Evolutionary conservation across 805 yeast genomes (phyloP), one percentile per base, ranked within the genome.

Genomic region (Peterozyma toletana): DNA sequence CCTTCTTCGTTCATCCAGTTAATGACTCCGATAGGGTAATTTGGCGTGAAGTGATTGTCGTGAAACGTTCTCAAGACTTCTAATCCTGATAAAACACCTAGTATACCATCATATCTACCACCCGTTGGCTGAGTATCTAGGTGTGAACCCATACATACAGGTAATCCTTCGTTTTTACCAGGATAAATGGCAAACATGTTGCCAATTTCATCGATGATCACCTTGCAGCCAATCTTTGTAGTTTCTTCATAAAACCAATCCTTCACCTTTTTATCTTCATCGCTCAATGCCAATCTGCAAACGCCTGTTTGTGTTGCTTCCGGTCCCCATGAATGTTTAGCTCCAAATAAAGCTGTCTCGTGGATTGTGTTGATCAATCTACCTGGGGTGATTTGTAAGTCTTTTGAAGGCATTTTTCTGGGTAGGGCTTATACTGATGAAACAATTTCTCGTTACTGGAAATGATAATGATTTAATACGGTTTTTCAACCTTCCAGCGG

Each of bases 1-100:
- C 90, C 90, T 63, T 83, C 90, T 56, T 83, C 90, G 54, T 83
- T 83, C 58, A 80, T 78, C 90, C 90, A 83, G 53, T 77, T 70
- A 35, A 83, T 70, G 4, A 79, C 68, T 5, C 82, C 79, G 44
- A 83, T 72, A 9, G 88, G 88, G 48, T 68, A 81, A 43, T 78
- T 71, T n/a, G 90, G 86, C 10, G 64, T 67, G 53, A 62, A 71
- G 37, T 68, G 64, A 56, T 78, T 76, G 14, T 77, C 86, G 46
- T 78, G 75, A 54, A 83, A 61, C 3, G 87, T 80, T 48, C 86
- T 65, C 51, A 83, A 59, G 5, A 83, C 79, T 59, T 83, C 87
- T 38, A 83, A 62, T 1, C 86, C 88, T 9, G 82, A 61, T 38
- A 81, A 62, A 5, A 83, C 88, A 15, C 90, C 90, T 33, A 70